Base-by-base conservation (phyloP, 345 rosid genomes). In the Acer yangbiense region DNA sequence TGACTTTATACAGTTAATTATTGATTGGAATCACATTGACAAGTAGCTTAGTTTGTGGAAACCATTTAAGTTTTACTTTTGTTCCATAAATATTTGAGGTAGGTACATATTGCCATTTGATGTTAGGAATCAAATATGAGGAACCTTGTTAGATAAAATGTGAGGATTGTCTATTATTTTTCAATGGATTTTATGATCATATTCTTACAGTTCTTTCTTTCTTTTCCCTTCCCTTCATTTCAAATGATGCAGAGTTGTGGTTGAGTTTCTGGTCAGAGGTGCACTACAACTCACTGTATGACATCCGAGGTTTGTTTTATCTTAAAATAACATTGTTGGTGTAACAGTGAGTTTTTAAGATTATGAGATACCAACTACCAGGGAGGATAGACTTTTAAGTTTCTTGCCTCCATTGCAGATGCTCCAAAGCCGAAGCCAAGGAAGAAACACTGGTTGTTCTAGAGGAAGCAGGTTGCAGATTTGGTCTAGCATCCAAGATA, bases 221-320 rank as follows among this genome's bases (percentile, higher is more conserved):
- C 16, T 25, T 60, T 83, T 55, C 73, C 43, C 32, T 32, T 69
- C 76, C 20, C 29, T 65, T 17, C 20, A 9, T 64, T 70, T 75
- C 65, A 3, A 72, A 76, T 77, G 64, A 65, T 86, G 92, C 96
- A 95, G 99, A 88, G 86, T 79, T 95, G 78, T 95, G 99, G 99
- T 87, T 95, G 79, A 95, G 98, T 82, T 95, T 95, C 86, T 95
- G 99, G 99, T 92, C 96, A 14, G 98, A 95, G 88, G 98, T 95
- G 63, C 99, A 95, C 77, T 95, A 93, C 82, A 95, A 95, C 86
- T 95, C 98, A n/a, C 87, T 95, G 62, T 93, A 93, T 72, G 96
- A 89, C 55, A 84, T 89, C 65, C 89, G 82, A 91, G 97, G 99
- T 93, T 77, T 65, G 90, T 87, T 79, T 72, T 48, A 27, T 21